Evolutionary conservation across 2,329 filamentous ascomycete genomes (phyloP).

Genomic region (Hypoxylon sp.): DNA sequence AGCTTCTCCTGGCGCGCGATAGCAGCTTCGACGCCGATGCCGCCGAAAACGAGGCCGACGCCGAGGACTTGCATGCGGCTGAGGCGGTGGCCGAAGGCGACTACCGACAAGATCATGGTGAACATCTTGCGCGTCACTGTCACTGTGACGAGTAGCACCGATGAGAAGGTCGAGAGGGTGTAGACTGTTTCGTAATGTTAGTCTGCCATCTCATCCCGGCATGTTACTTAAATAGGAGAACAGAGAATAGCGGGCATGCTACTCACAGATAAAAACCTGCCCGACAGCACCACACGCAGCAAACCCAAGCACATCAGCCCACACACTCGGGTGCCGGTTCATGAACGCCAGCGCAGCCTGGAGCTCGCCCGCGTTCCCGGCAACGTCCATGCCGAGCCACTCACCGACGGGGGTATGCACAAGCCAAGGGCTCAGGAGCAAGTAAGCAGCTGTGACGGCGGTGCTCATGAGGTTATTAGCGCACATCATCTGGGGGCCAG

Average conservation of each 20-base stretch:
- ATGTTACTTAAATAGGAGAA: no score
- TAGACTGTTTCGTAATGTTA: conserved; percentile 71
- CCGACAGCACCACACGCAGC: conserved; percentile 91
- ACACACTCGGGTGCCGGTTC: conserved; percentile 82
- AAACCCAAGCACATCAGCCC: conserved; percentile 91
- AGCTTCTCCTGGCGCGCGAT: conserved; percentile 88
- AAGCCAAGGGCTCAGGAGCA: conserved; percentile 85
- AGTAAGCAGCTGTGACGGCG: conserved; percentile 80
- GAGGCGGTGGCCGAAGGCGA: conserved; percentile 93
- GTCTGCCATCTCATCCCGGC: no score
- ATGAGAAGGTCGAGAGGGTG: conserved; percentile 92
- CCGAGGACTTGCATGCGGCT: conserved; percentile 94
- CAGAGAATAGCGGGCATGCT: conserved; percentile 52
- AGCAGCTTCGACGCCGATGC: conserved; percentile 89
- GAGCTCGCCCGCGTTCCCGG: conserved; percentile 81
- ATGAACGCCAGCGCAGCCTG: conserved; percentile 85
- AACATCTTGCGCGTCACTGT: conserved; percentile 99
- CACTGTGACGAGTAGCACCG: conserved; percentile 92
- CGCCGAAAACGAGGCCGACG: conserved; percentile 92
- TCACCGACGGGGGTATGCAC: conserved; percentile 75
- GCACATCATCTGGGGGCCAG: conserved; percentile 99
- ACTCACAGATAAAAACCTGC: conserved; percentile 92
- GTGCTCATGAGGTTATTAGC: conserved; percentile 94
- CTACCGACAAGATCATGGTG: conserved; percentile 96
- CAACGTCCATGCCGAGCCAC: conserved; percentile 76